Base-by-base conservation (phyloP, 495 filamentous ascomycete species). In the Penicillium flavigenum region DNA sequence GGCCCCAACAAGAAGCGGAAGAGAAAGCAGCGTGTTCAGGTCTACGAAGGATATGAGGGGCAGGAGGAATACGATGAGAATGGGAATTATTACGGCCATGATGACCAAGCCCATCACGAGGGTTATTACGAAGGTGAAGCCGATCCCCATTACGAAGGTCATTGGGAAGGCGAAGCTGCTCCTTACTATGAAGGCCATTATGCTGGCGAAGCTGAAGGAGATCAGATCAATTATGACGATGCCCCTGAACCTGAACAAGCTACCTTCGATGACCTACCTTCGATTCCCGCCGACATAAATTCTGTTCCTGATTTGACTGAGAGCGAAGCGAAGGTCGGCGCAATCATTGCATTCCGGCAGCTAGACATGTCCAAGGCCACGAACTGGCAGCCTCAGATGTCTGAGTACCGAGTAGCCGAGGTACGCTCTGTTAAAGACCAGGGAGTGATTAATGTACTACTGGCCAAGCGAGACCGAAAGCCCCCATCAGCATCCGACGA, bases 331-430 rank as follows among this genome's bases (percentile, higher is more conserved):
- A 74, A 77, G 36, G 59, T 75, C 4, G 89, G 87, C 11, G 84
- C 88, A 67, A 76, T 92, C 36, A 84, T 98, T 58, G 86, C 87
- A 2, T 98, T 89, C 81, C 90, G 88, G 62, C 81, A 90, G 54
- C 78, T 90, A 52, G 79, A 85, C 27, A 81, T 92, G 65, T 91
- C 88, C 31, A 85, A 83, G 54, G 83, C 78, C 12, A 90, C 87
- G 9, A 87, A 83, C 26, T 96, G 90, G 88, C 81, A 89, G 53
- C 93, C 93, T 1, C 80, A 79, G 53, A 75, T 95, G 41, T 84
- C 83, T 3, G 80, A 78, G 3, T 86, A 85, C 62, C 77, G 84
- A 14, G 88, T 88, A 0, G 90, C 88, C 4, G 72, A 85, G 26
- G 74, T 96, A 16, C 68, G 81, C 16, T 82, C 82, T 4, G 73